Base-by-base conservation (phyloP, 2,329 filamentous ascomycete genomes). In the Neoarthrinium moseri region DNA sequence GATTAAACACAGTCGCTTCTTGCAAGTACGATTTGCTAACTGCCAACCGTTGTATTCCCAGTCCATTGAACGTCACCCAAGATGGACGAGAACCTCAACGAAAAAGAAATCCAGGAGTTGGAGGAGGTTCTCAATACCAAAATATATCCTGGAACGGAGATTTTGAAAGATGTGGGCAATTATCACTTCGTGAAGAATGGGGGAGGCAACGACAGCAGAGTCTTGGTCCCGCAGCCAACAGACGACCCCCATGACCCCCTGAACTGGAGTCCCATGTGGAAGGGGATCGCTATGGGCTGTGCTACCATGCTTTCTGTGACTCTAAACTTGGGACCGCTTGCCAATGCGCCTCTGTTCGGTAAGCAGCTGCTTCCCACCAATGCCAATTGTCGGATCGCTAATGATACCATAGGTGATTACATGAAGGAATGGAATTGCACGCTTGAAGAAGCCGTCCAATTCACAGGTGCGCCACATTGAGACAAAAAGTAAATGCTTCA, bases 151-250 rank as follows among this genome's bases (percentile, higher is more conserved):
- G 65, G 63, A 13, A 58, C 59, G 4, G 67, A 70, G 58, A 64
- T 69, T 45, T 70, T 70, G 68, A 60, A 55, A 29, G 66, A 86
- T 68, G 73, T 84, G 27, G 80, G 79, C 17, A 67, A 68, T 1
- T 79, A 83, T 61, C 81, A 84, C 60, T 86, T 86, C 55, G 79
- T 85, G 56, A 85, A 84, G 55, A 68, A 70, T 20, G 59, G 61
- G 15, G 56, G 58, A 21, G 62, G 64, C 20, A 49, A 70, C 27
- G 72, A 75, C 2, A 42, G 70, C 5, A n/a, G n/a, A n/a, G 68
- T 77, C n/a, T 58, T 77, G 6, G 63, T 75, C n/a, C 75, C 75
- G 6, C 66, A 69, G 39, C 74, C 75, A 1, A 71, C 69, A 18
- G 64, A 68, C 33, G 68, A 76, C 48, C 62, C 71, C 4, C 69